These are phyloP conservation scores for Shiraia bambusicola DNA, from an alignment of 2,329 filamentous ascomycete species.

Conservation along the genomic window DNA sequence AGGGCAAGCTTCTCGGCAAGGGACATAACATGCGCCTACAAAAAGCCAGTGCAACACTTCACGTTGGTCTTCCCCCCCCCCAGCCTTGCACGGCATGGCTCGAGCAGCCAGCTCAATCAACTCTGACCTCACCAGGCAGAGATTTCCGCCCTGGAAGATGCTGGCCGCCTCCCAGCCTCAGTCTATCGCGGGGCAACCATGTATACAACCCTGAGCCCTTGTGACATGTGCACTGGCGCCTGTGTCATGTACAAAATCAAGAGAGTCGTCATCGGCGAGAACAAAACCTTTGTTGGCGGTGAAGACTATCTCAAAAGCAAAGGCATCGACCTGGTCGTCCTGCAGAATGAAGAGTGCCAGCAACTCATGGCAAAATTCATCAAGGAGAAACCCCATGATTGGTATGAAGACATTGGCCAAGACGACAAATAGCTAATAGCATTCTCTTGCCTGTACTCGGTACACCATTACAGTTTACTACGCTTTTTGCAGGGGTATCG, in stretches of 20 bases:
- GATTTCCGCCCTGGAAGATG: slow-evolving; percentile 73
- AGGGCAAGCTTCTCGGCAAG: slow-evolving; percentile 69
- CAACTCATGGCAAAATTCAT: slow-evolving; percentile 73
- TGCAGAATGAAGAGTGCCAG: slow-evolving; percentile 66
- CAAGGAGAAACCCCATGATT: slow-evolving; percentile 68
- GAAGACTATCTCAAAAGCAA: slow-evolving; percentile 68
- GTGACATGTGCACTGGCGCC: slow-evolving; percentile 80
- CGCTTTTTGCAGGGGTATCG: too few species aligned
- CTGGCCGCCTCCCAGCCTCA: slow-evolving; percentile 68
- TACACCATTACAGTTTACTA: too few species aligned
- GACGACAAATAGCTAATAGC: slow-evolving; percentile 17
- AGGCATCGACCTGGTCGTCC: slow-evolving; percentile 72
- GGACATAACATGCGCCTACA: slow-evolving; percentile 78
- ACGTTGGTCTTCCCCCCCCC: slow-evolving; percentile 51
- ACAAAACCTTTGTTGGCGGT: slow-evolving; percentile 71
- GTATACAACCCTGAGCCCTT: slow-evolving; percentile 79
- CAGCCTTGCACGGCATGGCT: neutral
- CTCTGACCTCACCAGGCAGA: slow-evolving; percentile 59
- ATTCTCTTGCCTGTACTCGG: too few species aligned
- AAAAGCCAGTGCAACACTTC: slow-evolving; percentile 68
- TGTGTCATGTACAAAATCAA: slow-evolving; percentile 74
- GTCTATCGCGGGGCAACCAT: slow-evolving; percentile 74
- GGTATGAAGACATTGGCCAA: slow-evolving; percentile 54
- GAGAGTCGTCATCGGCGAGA: slow-evolving; percentile 74
- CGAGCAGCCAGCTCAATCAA: slow-evolving; percentile 5